Evolutionary conservation across 805 yeast genomes (phyloP), one percentile per base, ranked within the genome.

Genomic region (Suhomyces sp.): DNA sequence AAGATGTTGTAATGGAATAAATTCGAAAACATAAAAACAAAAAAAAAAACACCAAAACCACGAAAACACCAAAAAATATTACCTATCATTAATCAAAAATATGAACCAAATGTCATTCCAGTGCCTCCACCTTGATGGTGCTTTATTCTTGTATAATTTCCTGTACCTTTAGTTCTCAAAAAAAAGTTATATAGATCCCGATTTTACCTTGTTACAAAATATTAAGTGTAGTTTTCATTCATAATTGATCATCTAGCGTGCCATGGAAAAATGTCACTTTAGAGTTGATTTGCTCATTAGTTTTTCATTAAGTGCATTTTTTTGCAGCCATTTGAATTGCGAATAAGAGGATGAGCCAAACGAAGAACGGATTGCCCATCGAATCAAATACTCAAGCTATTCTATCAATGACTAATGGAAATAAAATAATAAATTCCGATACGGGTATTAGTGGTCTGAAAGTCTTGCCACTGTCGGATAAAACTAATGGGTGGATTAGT

Each of bases 61-160:
- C 44, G 12, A 41, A 41, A 41, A 21, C 29, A 12, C 25, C 21
- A 41, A 41, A 27, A 27, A 20, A 37, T 4, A 37, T 19, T 17
- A 19, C 41, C 41, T 19, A 17, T 37, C 21, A 9, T 37, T 19
- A 37, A 37, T 10, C 10, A 1, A 37, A 19, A 37, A 15, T 35
- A 35, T 35, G 39, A 40, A 40, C 43, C 43, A 20, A 20, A 40
- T 15, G 20, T 20, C 41, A 46, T 33, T 35, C 35, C 25, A 40
- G 43, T 46, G 24, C 22, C 44, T 22, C 43, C 19, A 35, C 48
- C 43, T 46, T 46, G 48, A 46, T 20, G 48, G 48, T 46, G 37
- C 48, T 37, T 46, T 29, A 20, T 41, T 41, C 29, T 20, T 41
- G 44, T 41, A 41, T 41, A 17, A 17, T 17, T 41, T 21, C 44